Base-by-base conservation (phyloP, 768 basidiomycete genomes). In the Cystoderma amianthinum region DNA sequence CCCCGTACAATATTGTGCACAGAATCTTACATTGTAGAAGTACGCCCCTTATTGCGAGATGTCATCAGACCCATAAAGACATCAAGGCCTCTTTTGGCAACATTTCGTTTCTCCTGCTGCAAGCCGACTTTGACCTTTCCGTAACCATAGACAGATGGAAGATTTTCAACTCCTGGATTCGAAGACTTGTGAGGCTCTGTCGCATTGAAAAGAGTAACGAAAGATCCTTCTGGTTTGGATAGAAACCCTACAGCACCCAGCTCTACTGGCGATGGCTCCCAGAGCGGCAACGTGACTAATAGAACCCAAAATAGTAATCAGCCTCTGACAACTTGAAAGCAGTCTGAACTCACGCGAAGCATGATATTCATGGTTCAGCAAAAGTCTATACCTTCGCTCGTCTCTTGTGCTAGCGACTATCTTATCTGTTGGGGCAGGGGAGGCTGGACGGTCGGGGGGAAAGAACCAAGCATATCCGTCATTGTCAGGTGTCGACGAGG, bases 181-280 rank as follows among this genome's bases (percentile, higher is more conserved):
- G 61, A 54, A 5, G 75, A 65, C 45, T 67, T 68, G 20, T 62
- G 52, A 6, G 80, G 83, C 37, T 66, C 57, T 50, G 75, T 71
- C 3, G 82, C 74, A 55, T 89, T 85, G 61, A 90, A 80, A 4
- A 91, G 63, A n/a, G 80, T 81, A 42, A 87, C 61, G 50, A 93
- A 92, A 41, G 63, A 58, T 1, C 89, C 90, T 18, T 58, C 56
- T 2, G 82, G 76, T 49, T 79, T 87, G 16, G 64, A 69, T 16
- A 89, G 61, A 57, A 83, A 93, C 4, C 90, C 89, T 1, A 92
- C 80, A 2, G 80, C 78, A n/a, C 89, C 90, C 1, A 89, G 60
- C 4, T 66, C 56, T 0, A 91, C 72, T 2, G 55, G 71, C 0
- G 73, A 65, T 2, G 89, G 89, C 3, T 64, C 66, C 88, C 87